Evolutionary conservation across 345 rosid species (phyloP).

Genomic region (Pelargonium nanum): DNA sequence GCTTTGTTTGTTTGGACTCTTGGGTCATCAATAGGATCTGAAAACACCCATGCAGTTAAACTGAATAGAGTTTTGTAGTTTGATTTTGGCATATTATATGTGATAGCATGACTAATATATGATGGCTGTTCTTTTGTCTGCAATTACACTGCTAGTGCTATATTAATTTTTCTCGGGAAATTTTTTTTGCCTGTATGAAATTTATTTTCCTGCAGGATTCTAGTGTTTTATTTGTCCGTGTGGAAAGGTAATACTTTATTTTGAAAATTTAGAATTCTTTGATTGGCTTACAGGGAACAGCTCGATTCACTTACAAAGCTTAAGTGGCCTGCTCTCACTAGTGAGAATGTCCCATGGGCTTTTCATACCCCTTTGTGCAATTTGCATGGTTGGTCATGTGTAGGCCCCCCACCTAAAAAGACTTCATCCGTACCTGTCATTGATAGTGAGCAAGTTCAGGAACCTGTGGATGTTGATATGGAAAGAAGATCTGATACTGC

Average conservation of each 20-base stretch:
- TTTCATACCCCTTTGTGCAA: slow-evolving; percentile 54
- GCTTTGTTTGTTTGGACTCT: slow-evolving; percentile 30
- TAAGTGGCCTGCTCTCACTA: slow-evolving; percentile 57
- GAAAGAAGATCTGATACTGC: slow-evolving; percentile 45
- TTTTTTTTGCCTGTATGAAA: slow-evolving; percentile 6
- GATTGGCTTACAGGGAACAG: slow-evolving; percentile 85
- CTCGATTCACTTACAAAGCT: slow-evolving; percentile 71
- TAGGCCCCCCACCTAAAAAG: slow-evolving; percentile 33
- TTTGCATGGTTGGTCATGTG: slow-evolving; percentile 59
- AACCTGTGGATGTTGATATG: slow-evolving; percentile 44
- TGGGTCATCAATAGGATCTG: slow-evolving; percentile 17
- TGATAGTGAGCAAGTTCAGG: slow-evolving; percentile 38
- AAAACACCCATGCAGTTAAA: slow-evolving; percentile 9
- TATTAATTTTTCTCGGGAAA: not conserved
- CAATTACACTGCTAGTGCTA: slow-evolving; percentile 10
- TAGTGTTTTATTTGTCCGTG: slow-evolving; percentile 15
- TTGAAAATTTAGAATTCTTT: slow-evolving; percentile 39
- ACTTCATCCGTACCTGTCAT: slow-evolving; percentile 27
- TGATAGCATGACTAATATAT: not conserved
- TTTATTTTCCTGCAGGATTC: slow-evolving; percentile 8
- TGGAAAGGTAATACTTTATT: slow-evolving; percentile 12
- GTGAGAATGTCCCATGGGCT: slow-evolving; percentile 72
- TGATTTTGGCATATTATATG: not conserved
- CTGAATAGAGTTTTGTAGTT: slow-evolving; percentile 14
- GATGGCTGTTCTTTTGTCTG: slow-evolving; percentile 11